Evolutionary conservation across 2,329 filamentous ascomycete genomes (phyloP).

Genomic region (Albophoma yamanashiensis): DNA sequence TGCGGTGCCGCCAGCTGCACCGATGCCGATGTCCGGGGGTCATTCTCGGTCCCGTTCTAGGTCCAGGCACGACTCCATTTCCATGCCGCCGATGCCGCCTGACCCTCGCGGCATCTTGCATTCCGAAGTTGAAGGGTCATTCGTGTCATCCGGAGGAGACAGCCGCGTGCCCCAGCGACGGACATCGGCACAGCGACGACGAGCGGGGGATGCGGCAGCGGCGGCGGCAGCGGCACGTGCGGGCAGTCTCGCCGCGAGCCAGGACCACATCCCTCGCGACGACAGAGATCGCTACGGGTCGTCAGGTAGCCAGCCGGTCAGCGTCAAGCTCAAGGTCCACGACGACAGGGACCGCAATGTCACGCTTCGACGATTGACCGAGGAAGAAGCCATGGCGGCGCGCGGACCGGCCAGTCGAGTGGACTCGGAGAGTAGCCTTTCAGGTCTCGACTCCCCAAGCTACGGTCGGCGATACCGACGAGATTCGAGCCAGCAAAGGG

Average conservation of each 20-base stretch:
- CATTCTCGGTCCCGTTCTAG: slow-evolving; percentile 23
- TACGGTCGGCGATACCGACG: slow-evolving; percentile 39
- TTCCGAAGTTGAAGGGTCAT: slow-evolving; percentile 18
- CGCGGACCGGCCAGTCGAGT: slow-evolving; percentile 29
- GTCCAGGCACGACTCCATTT: slow-evolving; percentile 29
- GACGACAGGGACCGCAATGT: slow-evolving; percentile 51
- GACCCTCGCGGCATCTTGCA: slow-evolving; percentile 36
- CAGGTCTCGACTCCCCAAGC: slow-evolving; percentile 41
- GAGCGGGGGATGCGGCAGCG: slow-evolving; percentile 33
- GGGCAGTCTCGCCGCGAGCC: slow-evolving; percentile 31
- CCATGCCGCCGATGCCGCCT: slow-evolving; percentile 45
- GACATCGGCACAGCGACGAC: slow-evolving; percentile 34
- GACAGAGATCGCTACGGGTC: slow-evolving; percentile 28
- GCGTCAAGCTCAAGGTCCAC: slow-evolving; percentile 49
- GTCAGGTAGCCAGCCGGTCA: slow-evolving; percentile 36
- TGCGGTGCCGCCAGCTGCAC: slow-evolving; percentile 8
- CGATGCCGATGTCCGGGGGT: slow-evolving; percentile 8
- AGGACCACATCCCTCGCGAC: slow-evolving; percentile 25
- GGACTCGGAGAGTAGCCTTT: slow-evolving; percentile 45
- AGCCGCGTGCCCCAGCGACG: slow-evolving; percentile 27
- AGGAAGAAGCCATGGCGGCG: slow-evolving; percentile 42
- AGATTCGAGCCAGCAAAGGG: slow-evolving; percentile 29
- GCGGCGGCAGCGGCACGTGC: slow-evolving; percentile 37
- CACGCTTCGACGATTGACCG: slow-evolving; percentile 49
- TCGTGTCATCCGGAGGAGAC: slow-evolving; percentile 15